phyloP scores from a whole-genome alignment of 2,329 filamentous ascomycete species.

The Coniochaeta sp. region DNA sequence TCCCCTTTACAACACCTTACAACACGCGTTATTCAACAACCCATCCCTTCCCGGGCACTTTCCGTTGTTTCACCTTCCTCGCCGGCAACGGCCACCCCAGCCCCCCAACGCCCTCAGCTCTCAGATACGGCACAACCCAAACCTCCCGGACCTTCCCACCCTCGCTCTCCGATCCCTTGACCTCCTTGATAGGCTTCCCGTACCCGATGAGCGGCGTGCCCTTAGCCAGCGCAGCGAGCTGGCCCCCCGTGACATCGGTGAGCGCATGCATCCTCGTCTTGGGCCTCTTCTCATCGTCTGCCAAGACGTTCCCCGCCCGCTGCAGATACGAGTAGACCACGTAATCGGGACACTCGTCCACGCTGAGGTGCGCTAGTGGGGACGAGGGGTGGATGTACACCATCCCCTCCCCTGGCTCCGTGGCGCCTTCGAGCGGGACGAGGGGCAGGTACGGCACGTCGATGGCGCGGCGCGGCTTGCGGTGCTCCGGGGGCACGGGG shows the following conservation, averaged over 20 bases:
- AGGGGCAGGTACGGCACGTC: slow-evolving; percentile 89
- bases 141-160: slow-evolving; percentile 55
- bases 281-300: slow-evolving; percentile 45
- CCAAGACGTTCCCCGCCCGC: slow-evolving; percentile 41
- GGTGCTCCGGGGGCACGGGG: slow-evolving; percentile 57
- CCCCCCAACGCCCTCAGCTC: slow-evolving; percentile 58
- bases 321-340: slow-evolving; percentile 85
- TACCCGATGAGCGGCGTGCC: slow-evolving; percentile 78
- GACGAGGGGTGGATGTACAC: slow-evolving; percentile 88
- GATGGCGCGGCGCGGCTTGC: slow-evolving; percentile 76
- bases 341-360: slow-evolving; percentile 74
- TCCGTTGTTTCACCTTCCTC: slow-evolving; percentile 76
- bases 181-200: slow-evolving; percentile 87
- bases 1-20: too few relatives aligned
- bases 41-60: slow-evolving; percentile 67
- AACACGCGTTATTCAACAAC: slow-evolving; percentile 56
- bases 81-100: slow-evolving; percentile 79
- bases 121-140: slow-evolving; percentile 73
- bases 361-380: slow-evolving; percentile 61
- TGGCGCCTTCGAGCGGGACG: slow-evolving; percentile 52
- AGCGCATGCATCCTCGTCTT: slow-evolving; percentile 86
- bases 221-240: slow-evolving; percentile 72
- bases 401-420: slow-evolving; percentile 47
- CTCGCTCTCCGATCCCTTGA: slow-evolving; percentile 34
- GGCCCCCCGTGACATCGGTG: slow-evolving; percentile 66